Evolutionary conservation across 139 green algal species (phyloP), one percentile per base, ranked within the genome.

Genomic region (Nannochloris sp.): DNA sequence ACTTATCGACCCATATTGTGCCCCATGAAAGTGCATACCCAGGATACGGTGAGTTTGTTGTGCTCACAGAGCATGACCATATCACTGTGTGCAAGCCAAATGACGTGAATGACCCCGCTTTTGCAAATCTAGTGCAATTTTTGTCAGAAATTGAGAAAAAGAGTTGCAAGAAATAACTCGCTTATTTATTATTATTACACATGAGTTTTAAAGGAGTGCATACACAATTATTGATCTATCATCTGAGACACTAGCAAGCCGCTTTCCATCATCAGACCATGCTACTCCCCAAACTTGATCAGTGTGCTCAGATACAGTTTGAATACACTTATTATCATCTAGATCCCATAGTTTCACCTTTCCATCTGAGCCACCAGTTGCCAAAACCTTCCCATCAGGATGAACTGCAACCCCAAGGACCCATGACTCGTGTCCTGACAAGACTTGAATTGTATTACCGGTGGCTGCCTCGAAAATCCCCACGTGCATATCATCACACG

Each of bases 321-420:
- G 79, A 49, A 68, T 75, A 43, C 80, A 88, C 1, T 76, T 80
- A 3, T 88, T 65, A 7, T 75, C 81, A 3, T 57, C 40, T 48
- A 97, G 55, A 68, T 96, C 90, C 87, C 87, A 96, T 67, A 97
- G 70, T 75, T 88, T 88, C 37, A 81, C 79, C 53, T 86, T 87
- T 23, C 62, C 62, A 68, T 96, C 89, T 48, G 68, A 83, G 55
- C 77, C 85, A n/a, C 78, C 75, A 11, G 79, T 91, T 16, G 75
- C 86, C 73, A 92, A 87, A 8, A 62, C 51, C 2, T 48, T 64
- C 19, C 87, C 87, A 55, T 72, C 65, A 4, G 90, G 88, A 68
- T 91, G 83, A 10, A 74, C 73, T 6, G 75, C 76, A 49, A 97
- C 86, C 3, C 57, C 72, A 27, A 97, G 64, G 48, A 95, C 88